Evolutionary conservation across 169 alveolate species (phyloP), one percentile per base, ranked within the genome.

Genomic region (Toxoplasma gondii): DNA sequence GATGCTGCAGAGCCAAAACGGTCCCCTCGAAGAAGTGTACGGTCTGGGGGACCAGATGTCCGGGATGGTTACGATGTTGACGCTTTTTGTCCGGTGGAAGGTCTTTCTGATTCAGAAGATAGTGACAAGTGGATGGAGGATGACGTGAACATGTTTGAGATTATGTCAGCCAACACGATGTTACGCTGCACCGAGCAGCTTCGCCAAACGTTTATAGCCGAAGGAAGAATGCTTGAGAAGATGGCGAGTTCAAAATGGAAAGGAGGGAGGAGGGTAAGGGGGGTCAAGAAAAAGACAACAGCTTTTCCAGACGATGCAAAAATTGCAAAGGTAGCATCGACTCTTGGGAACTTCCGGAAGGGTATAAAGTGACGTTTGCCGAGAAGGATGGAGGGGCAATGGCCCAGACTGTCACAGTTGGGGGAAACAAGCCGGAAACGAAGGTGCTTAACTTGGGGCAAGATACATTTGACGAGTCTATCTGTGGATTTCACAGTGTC

Each of bases 111-210:
- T 19, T 38, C 45, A 9, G 86, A 38, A n/a, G 86, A 78, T 4
- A 78, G 86, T 38, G 86, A 78, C 86, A 19, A 45, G 45, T 78
- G 86, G 86, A 78, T 78, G 86, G 86, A 78, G 16, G 86, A 78
- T 38, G 86, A 38, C 22, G 86, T 78, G 45, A 78, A n/a, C 43
- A 10, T 78, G 39, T 78, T 78, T 78, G 86, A 78, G 29, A 38
- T 78, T 38, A 78, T 78, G 86, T 78, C 86, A 19, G 86, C n/a
- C 39, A 78, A 45, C 86, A 78, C 86, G 39, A 78, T 78, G 86
- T 16, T 78, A n/a, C 39, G 45, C 45, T 17, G 86, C 86, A n/a
- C 39, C 27, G 45, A 38, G 86, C 86, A 19, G 43, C 44, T 78
- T 12, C 86, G 86, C 27, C 86, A n/a, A 38, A 36, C 45, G 27